These are phyloP conservation scores for Leccinum uliginosum DNA, from an alignment of 768 basidiomycete species.

Conservation along the genomic window DNA sequence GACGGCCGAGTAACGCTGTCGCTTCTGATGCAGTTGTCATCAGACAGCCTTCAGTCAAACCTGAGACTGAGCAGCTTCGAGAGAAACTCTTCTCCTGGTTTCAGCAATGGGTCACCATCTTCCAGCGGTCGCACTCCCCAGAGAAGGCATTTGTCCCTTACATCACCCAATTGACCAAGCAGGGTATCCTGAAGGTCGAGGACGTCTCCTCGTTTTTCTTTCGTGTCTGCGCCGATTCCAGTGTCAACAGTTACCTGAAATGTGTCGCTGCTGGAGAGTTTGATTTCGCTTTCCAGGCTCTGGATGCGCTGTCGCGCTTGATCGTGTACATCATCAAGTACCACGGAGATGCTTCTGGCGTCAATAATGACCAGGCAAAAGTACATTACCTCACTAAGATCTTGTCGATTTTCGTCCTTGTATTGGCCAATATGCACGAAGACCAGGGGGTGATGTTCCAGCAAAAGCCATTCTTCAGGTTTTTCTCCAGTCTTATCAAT, in stretches of 20 bases:
- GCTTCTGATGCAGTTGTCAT: conserved; percentile 34
- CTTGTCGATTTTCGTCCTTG: conserved; percentile 93
- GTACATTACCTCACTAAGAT: conserved; percentile 97
- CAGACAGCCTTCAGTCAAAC: conserved; percentile 52
- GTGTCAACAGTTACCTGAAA: conserved; percentile 84
- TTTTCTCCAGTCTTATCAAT: conserved; percentile 94
- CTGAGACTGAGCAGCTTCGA: conserved; percentile 70
- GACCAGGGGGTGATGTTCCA: conserved; percentile 89
- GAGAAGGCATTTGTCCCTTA: conserved; percentile 96
- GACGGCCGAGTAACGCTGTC: conserved; percentile 40
- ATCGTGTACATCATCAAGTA: conserved; percentile 99
- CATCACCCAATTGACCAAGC: conserved; percentile 95
- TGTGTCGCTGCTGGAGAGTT: conserved; percentile 68
- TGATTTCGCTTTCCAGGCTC: conserved; percentile 79
- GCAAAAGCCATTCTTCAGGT: conserved; percentile 97
- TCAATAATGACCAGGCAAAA: conserved; percentile 92
- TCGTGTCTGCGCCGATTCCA: conserved; percentile 93
- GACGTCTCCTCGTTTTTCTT: conserved; percentile 98
- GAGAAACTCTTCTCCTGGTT: conserved; percentile 78
- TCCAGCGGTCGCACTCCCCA: conserved; percentile 83
- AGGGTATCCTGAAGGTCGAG: conserved; percentile 94
- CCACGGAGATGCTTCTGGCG: conserved; percentile 91
- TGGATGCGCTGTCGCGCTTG: conserved; percentile 93
- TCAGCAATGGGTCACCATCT: conserved; percentile 95
- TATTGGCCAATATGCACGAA: conserved; percentile 91